phyloP scores from a whole-genome alignment of 345 rosid genomes.

The Isatis tinctoria region DNA sequence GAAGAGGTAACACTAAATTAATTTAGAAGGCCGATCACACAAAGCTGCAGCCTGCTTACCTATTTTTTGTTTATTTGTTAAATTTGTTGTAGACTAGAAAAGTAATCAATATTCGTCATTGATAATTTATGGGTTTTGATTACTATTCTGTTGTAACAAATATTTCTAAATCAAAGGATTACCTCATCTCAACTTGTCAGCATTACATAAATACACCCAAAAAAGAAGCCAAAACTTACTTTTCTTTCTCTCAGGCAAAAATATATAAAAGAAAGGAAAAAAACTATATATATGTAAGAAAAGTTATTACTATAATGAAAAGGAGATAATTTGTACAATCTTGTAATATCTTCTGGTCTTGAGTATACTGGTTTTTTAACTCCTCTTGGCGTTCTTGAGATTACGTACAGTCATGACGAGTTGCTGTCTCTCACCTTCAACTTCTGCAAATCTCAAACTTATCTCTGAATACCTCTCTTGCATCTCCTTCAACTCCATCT shows the following conservation, averaged over 20 bases:
- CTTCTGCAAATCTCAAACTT: slow-evolving; percentile 89
- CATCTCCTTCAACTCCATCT: slow-evolving; percentile 83
- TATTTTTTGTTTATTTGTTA: slow-evolving; percentile 1
- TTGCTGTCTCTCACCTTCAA: slow-evolving; percentile 89
- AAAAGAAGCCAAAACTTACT: not conserved
- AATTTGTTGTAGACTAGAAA: slow-evolving; percentile 13
- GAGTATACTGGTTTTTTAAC: slow-evolving; percentile 8
- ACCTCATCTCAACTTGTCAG: not conserved
- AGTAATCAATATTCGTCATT: not conserved
- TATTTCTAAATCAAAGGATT: too few relatives aligned
- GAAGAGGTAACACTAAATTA: not conserved
- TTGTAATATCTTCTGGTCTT: not conserved
- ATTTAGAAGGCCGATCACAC: not conserved
- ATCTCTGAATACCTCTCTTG: slow-evolving; percentile 86
- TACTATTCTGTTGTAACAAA: slow-evolving; percentile 6
- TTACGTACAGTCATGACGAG: slow-evolving; percentile 79
- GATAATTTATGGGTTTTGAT: not conserved
- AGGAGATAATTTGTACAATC: slow-evolving; percentile 18
- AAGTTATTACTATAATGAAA: not conserved
- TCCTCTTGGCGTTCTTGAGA: slow-evolving; percentile 63
- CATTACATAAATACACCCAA: slow-evolving; percentile 4
- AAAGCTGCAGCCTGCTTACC: not conserved
- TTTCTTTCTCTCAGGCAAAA: not conserved
- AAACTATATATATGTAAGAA: not conserved
- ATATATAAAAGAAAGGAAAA: not conserved